A percentile compares a stretch with the other conserved stretches of the same genome.
Conservation (phyloP, 306 rosid genomes). For the Crotalaria pallida region DNA sequence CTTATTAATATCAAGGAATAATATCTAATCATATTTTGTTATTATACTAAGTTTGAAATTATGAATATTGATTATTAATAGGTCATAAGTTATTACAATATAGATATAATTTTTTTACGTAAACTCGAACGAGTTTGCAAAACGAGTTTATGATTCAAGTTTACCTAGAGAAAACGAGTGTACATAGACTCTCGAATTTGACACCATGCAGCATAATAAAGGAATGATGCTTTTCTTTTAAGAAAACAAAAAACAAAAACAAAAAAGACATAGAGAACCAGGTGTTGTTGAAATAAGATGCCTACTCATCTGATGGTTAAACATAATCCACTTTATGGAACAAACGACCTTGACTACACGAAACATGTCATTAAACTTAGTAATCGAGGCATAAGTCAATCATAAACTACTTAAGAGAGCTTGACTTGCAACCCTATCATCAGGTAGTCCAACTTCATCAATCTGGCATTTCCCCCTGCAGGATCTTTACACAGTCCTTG, state of each 20-base stretch:
- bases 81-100: too few relatives aligned
- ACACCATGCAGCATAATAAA: neutral
- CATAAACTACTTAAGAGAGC: slow-evolving; percentile 19
- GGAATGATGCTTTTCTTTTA: neutral
- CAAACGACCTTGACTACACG: slow-evolving; percentile 23
- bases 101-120: too few relatives aligned
- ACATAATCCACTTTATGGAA: slow-evolving; percentile 17
- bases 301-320: slow-evolving; percentile 35
- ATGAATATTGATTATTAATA: too few relatives aligned
- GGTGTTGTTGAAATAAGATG: slow-evolving; percentile 18
- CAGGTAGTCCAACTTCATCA: slow-evolving; percentile 36
- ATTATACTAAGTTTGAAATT: too few relatives aligned
- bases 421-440: too few relatives aligned
- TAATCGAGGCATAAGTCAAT: slow-evolving; percentile 29
- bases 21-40: too few relatives aligned
- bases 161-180: too few relatives aligned
- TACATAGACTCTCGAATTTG: too few relatives aligned
- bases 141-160: too few relatives aligned
- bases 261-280: slow-evolving; percentile 1
- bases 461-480: slow-evolving; percentile 25
- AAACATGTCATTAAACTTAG: slow-evolving; percentile 32
- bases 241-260: neutral
- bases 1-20: too few relatives aligned
- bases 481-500: slow-evolving; percentile 11
- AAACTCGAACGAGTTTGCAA: too few relatives aligned